A percentile compares a stretch with the other conserved stretches of the same genome.
phyloP scores from a whole-genome alignment of 2,329 filamentous ascomycete species.

The Fusarium sp. region DNA sequence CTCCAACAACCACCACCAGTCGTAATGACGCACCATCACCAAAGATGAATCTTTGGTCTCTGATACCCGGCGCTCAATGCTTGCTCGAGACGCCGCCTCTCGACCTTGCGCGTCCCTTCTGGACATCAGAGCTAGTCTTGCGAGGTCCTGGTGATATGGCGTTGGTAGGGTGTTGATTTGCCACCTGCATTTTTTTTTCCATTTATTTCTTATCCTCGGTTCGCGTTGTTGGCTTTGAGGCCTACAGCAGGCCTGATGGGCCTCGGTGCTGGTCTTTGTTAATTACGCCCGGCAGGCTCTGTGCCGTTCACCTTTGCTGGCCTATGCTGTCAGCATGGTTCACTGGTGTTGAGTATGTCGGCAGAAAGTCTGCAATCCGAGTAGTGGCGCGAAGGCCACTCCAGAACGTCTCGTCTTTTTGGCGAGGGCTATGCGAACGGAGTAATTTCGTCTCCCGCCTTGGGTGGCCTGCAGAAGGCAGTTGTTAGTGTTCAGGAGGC shows the following conservation, averaged over 20 bases:
- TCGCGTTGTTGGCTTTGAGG: constrained; percentile 32
- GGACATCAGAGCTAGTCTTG: constrained; percentile 52
- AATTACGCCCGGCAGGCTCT: constrained; percentile 19
- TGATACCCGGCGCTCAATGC: constrained; percentile 72
- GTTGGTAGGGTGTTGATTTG: constrained; percentile 53
- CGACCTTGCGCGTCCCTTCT: constrained; percentile 42
- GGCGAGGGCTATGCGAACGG: constrained; percentile 24
- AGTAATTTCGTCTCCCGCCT: constrained; percentile 18
- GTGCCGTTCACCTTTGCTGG: constrained; percentile 4
- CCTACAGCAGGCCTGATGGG: constrained; percentile 17
- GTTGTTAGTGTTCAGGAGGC: constrained; percentile 19
- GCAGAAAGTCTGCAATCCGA: neutral
- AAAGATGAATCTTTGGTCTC: constrained; percentile 49
- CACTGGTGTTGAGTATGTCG: neutral
- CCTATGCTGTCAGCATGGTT: constrained; percentile 7
- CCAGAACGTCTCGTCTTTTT: constrained; percentile 24
- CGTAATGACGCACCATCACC: constrained; percentile 59
- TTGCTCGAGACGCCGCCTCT: constrained; percentile 54
- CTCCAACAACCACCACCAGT: constrained; percentile 84
- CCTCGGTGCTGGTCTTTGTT: constrained; percentile 33
- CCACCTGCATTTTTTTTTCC: constrained; percentile 46
- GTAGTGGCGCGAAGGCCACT: constrained; percentile 3
- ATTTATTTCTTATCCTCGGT: constrained; percentile 27
- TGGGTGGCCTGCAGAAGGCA: constrained; percentile 26
- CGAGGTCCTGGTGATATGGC: constrained; percentile 55